Evolutionary conservation across 257 asterid genomes (phyloP), one percentile per base, ranked within the genome.

Genomic region (Knoxia roxburghii): DNA sequence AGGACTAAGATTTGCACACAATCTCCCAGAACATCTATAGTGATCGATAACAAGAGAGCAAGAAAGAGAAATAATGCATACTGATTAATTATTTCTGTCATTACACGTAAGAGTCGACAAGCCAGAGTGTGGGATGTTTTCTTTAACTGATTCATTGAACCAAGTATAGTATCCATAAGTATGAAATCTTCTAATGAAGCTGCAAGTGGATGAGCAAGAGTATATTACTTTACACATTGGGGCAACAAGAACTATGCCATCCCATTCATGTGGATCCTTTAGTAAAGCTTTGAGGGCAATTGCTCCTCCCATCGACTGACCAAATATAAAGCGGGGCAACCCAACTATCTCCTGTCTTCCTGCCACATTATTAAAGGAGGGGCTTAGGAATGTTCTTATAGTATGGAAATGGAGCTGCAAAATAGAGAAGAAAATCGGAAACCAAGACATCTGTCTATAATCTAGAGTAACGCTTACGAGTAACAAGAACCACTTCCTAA

Each of bases 231-330:
- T 92, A 75, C 96, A 88, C 98, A 92, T 92, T 49, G 98, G 98
- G 35, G 98, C 97, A 18, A 92, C 97, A 68, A 92, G 97, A 69
- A 89, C 78, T 43, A 86, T 84, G 72, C 98, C 98, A 72, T 90
- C 96, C 97, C 98, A 90, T 76, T 83, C 84, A 3, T 32, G 62
- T 7, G 90, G 97, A 18, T 82, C 78, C 78, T 84, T 90, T 1
- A 93, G 79, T 62, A 86, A 90, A 57, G 96, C 89, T 84, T 93
- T 86, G 24, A 93, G 76, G 65, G 98, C 97, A 69, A 90, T 68
- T 20, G 98, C 98, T 68, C 98, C 98, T 14, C 98, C 98, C 98
- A 93, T 93, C 9, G 98, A 93, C 75, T 93, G 98, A 51, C 98
- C 98, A 74, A 93, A 93, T 76, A 93, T 64, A 80, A 86, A 93